A percentile compares a stretch with the other conserved stretches of the same genome.
Conservation (phyloP, 495 filamentous ascomycete genomes). For the Aspergillus asperescens region DNA sequence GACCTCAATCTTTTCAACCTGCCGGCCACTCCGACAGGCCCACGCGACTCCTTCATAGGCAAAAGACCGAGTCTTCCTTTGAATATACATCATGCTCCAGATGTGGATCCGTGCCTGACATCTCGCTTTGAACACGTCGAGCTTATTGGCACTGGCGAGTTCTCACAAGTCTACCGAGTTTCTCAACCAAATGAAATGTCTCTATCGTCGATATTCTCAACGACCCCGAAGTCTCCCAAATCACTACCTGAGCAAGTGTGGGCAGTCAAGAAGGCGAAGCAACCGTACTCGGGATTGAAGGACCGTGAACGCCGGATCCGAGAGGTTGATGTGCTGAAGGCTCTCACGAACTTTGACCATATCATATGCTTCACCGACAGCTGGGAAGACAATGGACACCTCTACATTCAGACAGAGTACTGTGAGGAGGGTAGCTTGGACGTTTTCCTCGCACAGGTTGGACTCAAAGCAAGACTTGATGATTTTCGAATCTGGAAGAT, state of each 20-base stretch:
- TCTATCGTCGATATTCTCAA: slow-evolving; percentile 42
- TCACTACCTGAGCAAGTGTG: slow-evolving; percentile 55
- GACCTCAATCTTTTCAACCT: slow-evolving; percentile 46
- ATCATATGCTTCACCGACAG: slow-evolving; percentile 71
- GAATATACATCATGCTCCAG: slow-evolving; percentile 51
- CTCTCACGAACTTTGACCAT: slow-evolving; percentile 70
- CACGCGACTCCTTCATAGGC: slow-evolving; percentile 53
- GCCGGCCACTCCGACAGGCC: slow-evolving; percentile 75
- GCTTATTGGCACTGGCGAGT: slow-evolving; percentile 78
- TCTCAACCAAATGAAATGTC: slow-evolving; percentile 42
- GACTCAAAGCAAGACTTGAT: slow-evolving; percentile 78
- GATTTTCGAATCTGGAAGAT: slow-evolving; percentile 99
- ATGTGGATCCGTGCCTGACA: slow-evolving; percentile 64
- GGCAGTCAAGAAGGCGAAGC: slow-evolving; percentile 88
- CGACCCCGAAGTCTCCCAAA: slow-evolving; percentile 37
- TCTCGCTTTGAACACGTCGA: slow-evolving; percentile 72
- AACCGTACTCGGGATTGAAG: slow-evolving; percentile 65
- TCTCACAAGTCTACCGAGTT: slow-evolving; percentile 87
- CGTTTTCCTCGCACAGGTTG: slow-evolving; percentile 70
- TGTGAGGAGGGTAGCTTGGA: slow-evolving; percentile 90
- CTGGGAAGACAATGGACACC: slow-evolving; percentile 76
- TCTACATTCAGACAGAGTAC: slow-evolving; percentile 96
- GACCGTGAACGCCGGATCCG: slow-evolving; percentile 73
- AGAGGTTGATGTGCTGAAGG: slow-evolving; percentile 71
- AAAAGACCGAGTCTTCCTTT: slow-evolving; percentile 50